These are phyloP conservation scores for Coccomyxa sp. DNA, from an alignment of 139 green algal genomes.

Conservation along the genomic window DNA sequence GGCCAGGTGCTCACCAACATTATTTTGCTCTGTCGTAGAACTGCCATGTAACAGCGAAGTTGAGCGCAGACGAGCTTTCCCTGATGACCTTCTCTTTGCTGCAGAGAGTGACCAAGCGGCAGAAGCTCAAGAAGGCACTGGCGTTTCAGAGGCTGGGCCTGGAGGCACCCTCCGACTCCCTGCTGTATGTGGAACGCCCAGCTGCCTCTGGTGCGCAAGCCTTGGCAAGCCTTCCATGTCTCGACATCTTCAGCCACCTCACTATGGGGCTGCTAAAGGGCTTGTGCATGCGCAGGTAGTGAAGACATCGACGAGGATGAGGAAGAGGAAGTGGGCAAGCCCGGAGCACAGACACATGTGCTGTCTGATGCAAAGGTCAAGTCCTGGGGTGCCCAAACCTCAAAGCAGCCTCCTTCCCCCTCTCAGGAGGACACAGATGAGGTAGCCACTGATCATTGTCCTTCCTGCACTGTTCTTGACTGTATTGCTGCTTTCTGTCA, in stretches of 20 bases:
- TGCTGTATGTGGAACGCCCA: constrained; percentile 38
- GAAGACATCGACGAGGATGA: neutral
- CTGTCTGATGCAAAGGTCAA: neutral
- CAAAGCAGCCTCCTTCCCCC: too few relatives aligned
- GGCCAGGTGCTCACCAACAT: neutral
- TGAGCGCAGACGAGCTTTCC: neutral
- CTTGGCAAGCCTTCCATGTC: neutral
- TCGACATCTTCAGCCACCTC: neutral
- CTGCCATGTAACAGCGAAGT: neutral
- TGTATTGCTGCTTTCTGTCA: neutral
- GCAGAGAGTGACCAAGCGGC: constrained; percentile 65
- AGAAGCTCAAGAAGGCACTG: constrained; percentile 58
- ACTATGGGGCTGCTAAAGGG: neutral
- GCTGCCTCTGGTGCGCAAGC: neutral
- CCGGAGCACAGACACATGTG: neutral
- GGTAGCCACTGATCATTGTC: too few relatives aligned
- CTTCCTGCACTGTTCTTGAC: neutral
- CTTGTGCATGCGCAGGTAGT: neutral
- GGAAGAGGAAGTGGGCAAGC: neutral
- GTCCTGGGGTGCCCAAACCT: neutral
- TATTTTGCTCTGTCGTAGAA: constrained; percentile 1
- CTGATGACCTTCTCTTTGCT: constrained; percentile 20
- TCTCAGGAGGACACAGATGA: too few relatives aligned
- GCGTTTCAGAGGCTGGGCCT: constrained; percentile 56
- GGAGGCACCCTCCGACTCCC: constrained; percentile 13